Conservation (phyloP, 805 yeast species). For the Yamadazyma phyllophila region DNA sequence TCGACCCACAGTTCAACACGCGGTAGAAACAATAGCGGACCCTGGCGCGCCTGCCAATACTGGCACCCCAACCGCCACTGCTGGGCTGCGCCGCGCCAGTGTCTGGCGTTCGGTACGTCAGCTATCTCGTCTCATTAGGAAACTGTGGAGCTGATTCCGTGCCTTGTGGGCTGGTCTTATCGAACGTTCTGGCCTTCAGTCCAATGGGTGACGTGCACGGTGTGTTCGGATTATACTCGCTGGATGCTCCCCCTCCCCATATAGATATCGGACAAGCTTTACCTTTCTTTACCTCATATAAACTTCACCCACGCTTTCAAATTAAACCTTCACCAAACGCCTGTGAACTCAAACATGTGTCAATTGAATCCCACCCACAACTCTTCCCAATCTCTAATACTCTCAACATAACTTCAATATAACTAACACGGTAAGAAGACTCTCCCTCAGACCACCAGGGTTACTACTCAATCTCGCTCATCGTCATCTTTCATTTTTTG, state of each 20-base stretch:
- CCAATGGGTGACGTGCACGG: too few species aligned
- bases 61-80: background rate
- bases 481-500: background rate
- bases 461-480: background rate
- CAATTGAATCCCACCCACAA: too few species aligned
- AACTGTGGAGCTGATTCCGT: slow-evolving; percentile 3
- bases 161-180: background rate
- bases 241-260: too few species aligned
- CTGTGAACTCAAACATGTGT: too few species aligned
- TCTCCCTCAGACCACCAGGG: background rate
- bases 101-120: background rate
- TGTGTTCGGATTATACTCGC: background rate
- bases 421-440: too few species aligned
- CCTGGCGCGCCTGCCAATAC: background rate
- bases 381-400: too few species aligned
- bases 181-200: background rate
- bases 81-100: background rate
- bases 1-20: background rate
- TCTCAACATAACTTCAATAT: too few species aligned
- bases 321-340: too few species aligned
- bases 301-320: too few species aligned
- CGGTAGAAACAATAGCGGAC: background rate
- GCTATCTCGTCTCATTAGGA: background rate
- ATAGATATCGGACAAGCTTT: too few species aligned
- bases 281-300: too few species aligned